phyloP scores from a whole-genome alignment of 805 yeast species.

The Ogataea sp. region DNA sequence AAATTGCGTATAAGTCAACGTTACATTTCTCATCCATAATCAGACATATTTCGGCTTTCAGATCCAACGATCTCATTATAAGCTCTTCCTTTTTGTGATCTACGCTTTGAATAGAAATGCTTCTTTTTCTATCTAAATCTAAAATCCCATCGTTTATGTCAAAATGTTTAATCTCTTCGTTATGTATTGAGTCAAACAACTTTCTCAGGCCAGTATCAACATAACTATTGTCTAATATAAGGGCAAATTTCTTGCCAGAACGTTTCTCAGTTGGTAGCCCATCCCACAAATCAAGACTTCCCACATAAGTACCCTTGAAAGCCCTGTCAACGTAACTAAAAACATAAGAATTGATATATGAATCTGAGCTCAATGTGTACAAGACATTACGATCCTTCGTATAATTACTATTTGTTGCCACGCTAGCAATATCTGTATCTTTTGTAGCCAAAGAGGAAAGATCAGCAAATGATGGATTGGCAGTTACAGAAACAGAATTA shows the following conservation, averaged over 20 bases:
- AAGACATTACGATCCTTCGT: slow-evolving; percentile 39
- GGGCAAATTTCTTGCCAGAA: slow-evolving; percentile 13
- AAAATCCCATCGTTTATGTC: neutral
- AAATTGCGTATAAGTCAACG: slow-evolving; percentile 36
- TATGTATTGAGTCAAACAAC: slow-evolving; percentile 12
- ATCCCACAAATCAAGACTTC: slow-evolving; percentile 30
- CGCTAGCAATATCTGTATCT: neutral
- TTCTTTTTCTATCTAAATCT: slow-evolving; percentile 4
- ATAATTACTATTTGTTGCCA: slow-evolving; percentile 2
- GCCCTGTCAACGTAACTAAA: slow-evolving; percentile 54
- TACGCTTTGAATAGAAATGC: slow-evolving; percentile 8
- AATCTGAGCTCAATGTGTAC: slow-evolving; percentile 58
- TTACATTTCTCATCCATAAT: slow-evolving; percentile 34
- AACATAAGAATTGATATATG: slow-evolving; percentile 59
- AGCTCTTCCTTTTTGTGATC: slow-evolving; percentile 10
- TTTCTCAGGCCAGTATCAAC: slow-evolving; percentile 22
- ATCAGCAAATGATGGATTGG: slow-evolving; percentile 4
- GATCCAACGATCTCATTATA: slow-evolving; percentile 17
- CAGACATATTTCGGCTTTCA: slow-evolving; percentile 31
- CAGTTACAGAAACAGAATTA: neutral
- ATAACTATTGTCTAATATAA: slow-evolving; percentile 30
- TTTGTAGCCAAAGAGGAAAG: neutral
- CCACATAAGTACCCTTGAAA: slow-evolving; percentile 50
- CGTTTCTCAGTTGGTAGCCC: slow-evolving; percentile 4
- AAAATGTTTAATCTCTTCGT: slow-evolving; percentile 1